Percentiles rank a stretch among this genome's conserved stretches.
Evolutionary conservation across 2,329 filamentous ascomycete species (phyloP).

Genomic region (Ophiostoma populinum): DNA sequence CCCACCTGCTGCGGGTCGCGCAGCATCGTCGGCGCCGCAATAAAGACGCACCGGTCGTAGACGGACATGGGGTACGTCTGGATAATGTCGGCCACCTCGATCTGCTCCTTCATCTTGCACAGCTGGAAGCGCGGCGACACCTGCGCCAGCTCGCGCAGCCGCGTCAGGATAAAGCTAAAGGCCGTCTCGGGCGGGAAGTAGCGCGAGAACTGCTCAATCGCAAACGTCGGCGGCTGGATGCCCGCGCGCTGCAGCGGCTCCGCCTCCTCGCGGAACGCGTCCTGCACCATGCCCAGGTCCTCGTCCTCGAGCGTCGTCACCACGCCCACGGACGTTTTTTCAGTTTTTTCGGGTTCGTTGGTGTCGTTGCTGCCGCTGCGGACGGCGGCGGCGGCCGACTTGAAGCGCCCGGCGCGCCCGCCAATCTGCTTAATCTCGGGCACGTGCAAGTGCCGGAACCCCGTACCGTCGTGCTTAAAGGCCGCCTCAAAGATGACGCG

Average conservation of each 20-base stretch:
- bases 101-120: conserved; percentile 42
- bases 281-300: conserved; percentile 46
- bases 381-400: conserved; percentile 46
- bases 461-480: conserved; percentile 50
- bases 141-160: conserved; percentile 51
- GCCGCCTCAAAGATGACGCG: conserved; percentile 74
- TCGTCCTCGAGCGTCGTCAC: conserved; percentile 62
- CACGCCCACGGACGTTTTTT: conserved; percentile 36
- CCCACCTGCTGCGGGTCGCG: conserved; percentile 27
- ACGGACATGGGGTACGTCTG: conserved; percentile 54
- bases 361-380: too few relatives aligned
- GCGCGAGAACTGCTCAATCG: conserved; percentile 58
- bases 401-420: conserved; percentile 76
- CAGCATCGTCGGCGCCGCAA: conserved; percentile 49
- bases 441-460: conserved; percentile 40
- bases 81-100: conserved; percentile 56
- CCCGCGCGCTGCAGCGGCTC: conserved; percentile 53
- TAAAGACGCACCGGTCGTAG: conserved; percentile 58
- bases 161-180: conserved; percentile 65
- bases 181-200: conserved; percentile 72
- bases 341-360: too few relatives aligned
- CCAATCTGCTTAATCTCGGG: conserved; percentile 91
- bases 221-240: conserved; percentile 51
- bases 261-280: conserved; percentile 46
- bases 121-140: conserved; percentile 53